Evolutionary conservation across 495 filamentous ascomycete genomes (phyloP).

Genomic region (Aspergillus carlsbadensis): DNA sequence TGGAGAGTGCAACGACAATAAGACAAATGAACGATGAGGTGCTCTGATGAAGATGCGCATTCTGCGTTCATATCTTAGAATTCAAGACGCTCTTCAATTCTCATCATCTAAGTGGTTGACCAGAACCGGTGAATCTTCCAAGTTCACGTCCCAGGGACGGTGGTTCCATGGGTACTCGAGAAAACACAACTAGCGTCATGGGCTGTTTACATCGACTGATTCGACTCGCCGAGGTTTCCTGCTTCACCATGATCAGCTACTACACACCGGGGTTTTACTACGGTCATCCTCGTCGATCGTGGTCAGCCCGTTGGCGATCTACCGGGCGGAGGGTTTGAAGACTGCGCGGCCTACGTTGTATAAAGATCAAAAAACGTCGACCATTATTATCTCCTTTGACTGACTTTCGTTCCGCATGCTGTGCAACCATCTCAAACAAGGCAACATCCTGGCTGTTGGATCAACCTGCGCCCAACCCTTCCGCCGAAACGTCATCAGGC

Average conservation of each 20-base stretch:
- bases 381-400: too few relatives aligned
- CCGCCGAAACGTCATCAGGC: neutral
- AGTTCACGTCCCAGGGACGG: constrained; percentile 18
- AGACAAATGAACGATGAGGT: constrained; percentile 8
- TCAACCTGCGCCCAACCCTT: neutral
- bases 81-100: neutral
- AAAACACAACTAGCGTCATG: too few relatives aligned
- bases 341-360: neutral
- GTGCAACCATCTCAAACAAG: neutral
- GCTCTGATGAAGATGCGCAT: constrained; percentile 6
- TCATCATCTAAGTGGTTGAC: constrained; percentile 10
- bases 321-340: neutral
- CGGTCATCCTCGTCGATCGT: neutral
- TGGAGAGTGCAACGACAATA: constrained; percentile 8
- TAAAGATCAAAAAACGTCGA: neutral
- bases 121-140: constrained; percentile 9
- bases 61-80: neutral
- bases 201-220: too few relatives aligned
- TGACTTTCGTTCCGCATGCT: too few relatives aligned
- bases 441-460: neutral
- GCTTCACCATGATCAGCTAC: neutral
- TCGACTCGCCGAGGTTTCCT: too few relatives aligned
- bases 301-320: neutral
- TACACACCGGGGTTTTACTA: too few relatives aligned
- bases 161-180: constrained; percentile 11